phyloP scores from a whole-genome alignment of 495 filamentous ascomycete genomes.

The Xylaria bambusicola region DNA sequence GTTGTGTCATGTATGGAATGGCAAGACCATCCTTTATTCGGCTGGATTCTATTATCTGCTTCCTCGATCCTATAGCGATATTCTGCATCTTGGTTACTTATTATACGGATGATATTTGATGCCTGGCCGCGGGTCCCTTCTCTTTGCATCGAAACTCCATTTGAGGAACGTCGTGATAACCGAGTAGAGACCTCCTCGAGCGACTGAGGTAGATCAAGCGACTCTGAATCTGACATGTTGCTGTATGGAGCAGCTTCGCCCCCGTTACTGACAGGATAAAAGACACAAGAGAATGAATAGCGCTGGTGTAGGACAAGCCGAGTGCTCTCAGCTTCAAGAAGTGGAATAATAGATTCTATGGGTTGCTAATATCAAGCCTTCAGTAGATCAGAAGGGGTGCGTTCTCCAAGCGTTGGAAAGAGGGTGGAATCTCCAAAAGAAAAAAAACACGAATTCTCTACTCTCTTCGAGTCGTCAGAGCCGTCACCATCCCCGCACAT shows the following conservation, averaged over 20 bases:
- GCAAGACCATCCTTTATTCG: conserved; percentile 22
- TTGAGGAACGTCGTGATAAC: conserved; percentile 6
- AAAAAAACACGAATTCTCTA: too few relatives aligned
- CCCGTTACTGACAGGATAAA: background rate
- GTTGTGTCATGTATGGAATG: conserved; percentile 22
- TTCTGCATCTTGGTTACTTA: conserved; percentile 39
- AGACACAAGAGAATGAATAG: background rate
- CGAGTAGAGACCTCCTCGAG: background rate
- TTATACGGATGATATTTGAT: conserved; percentile 34
- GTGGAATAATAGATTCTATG: too few relatives aligned
- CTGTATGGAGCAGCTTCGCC: background rate
- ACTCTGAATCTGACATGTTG: conserved; percentile 1
- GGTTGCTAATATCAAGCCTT: too few relatives aligned
- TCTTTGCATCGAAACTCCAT: background rate
- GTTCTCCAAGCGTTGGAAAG: too few relatives aligned
- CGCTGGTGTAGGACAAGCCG: too few relatives aligned
- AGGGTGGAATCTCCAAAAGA: too few relatives aligned
- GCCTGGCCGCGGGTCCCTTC: conserved; percentile 13
- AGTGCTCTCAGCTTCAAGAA: too few relatives aligned
- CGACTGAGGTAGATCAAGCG: background rate
- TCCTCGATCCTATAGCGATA: conserved; percentile 40
- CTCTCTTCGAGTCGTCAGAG: too few relatives aligned
- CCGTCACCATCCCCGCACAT: too few relatives aligned
- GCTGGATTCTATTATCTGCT: conserved; percentile 33
- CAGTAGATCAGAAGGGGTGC: too few relatives aligned